Percentiles rank a stretch among this genome's conserved stretches.
Conservation (phyloP, 352 stramenopile species). For the Globisporangium echinulatum region DNA sequence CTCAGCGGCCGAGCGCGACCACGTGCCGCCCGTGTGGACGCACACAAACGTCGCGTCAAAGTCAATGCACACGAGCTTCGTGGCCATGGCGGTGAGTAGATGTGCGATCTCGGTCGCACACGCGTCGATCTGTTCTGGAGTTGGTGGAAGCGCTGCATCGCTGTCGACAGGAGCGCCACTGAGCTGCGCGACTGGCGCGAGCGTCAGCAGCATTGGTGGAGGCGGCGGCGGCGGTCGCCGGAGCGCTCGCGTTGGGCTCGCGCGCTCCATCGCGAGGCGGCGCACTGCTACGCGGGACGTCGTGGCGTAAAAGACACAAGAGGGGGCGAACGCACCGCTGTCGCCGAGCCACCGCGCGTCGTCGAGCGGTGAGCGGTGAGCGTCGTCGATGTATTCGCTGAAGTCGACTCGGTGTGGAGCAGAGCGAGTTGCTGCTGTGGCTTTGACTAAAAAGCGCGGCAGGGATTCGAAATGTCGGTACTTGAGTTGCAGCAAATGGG, state of each 20-base stretch:
- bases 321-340: neutral
- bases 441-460: too few species aligned
- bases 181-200: neutral
- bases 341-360: constrained; percentile 4
- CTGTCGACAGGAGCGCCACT: neutral
- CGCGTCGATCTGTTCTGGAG: neutral
- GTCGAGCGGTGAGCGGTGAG: neutral
- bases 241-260: neutral
- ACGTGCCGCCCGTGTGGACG: constrained; percentile 67
- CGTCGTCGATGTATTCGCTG: neutral
- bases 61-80: constrained; percentile 77
- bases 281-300: constrained; percentile 11
- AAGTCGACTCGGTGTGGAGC: neutral
- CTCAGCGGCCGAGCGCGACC: constrained; percentile 31
- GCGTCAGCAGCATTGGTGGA: neutral
- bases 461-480: too few species aligned
- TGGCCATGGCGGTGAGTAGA: constrained; percentile 28
- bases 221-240: neutral
- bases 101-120: constrained; percentile 29
- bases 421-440: neutral
- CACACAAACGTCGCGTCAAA: constrained; percentile 78
- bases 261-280: constrained; percentile 11
- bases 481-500: too few species aligned
- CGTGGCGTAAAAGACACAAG: constrained; percentile 1
- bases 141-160: neutral